Evolutionary conservation across 1,139 yeast genomes (phyloP), one percentile per base, ranked within the genome.

Genomic region (Pichia sp.): DNA sequence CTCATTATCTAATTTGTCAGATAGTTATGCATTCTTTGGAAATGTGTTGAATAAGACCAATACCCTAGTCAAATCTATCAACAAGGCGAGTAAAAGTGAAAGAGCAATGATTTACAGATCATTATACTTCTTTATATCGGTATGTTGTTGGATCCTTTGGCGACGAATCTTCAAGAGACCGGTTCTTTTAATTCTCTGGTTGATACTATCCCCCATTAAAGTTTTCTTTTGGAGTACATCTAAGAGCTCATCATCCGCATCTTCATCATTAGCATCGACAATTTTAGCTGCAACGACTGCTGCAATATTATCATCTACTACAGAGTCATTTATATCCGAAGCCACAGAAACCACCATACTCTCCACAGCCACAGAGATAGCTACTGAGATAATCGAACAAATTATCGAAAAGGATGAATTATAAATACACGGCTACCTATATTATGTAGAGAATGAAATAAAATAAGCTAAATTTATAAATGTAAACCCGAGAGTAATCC

Each of bases 21-120:
- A 74, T 36, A 73, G 72, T 50, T 80, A 79, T 57, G 65, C 73
- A 3, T 73, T 76, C 38, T 80, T 83, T 54, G 78, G 80, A 42
- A 73, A 73, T 47, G 64, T 84, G 44, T 68, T 85, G 45, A 67
- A 70, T 45, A 79, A 76, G 40, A 79, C 87, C 1, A 73, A 70
- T 46, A 72, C 73, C 38, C 73, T 85, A 39, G 86, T 85, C 38
- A 71, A 73, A 53, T 76, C 81, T 49, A 78, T 85, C 46, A 88
- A 84, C 57, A 79, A 79, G 58, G 86, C 87, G 44, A 89, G 85
- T 57, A 70, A 73, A 47, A 67, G 74, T 52, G 93, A 85, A 58
- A 72, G 85, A 44, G 69, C 76, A 42, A 68, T 79, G 47, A 83
- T 85, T 59, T 78, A 81, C 54, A 63, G 77, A 45, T 73, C 87